phyloP scores from a whole-genome alignment of 2,329 filamentous ascomycete genomes.

The Thielaviopsis populi region DNA sequence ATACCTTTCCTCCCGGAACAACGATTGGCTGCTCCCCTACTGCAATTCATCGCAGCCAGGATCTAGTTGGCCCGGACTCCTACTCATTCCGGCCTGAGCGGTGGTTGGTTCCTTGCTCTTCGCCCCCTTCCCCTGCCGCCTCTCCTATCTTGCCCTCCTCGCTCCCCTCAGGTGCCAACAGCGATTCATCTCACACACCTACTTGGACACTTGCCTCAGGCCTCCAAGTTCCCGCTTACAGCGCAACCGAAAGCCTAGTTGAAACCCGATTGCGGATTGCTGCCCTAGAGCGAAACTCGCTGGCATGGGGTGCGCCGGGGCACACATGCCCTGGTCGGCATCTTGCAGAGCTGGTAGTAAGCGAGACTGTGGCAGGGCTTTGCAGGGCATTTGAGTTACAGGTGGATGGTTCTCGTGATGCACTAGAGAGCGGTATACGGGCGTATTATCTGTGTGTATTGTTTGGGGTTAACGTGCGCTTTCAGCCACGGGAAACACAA shows the following conservation, averaged over 20 bases:
- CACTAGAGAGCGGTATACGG: neutral
- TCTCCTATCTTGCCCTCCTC: neutral
- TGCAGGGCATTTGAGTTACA: constrained; percentile 29
- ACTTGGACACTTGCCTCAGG: constrained; percentile 6
- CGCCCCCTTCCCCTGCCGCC: neutral
- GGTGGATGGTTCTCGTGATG: constrained; percentile 25
- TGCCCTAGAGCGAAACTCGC: constrained; percentile 28
- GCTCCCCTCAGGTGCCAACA: neutral
- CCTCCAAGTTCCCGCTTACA: constrained; percentile 3
- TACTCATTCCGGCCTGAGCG: constrained; percentile 31
- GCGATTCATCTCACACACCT: neutral
- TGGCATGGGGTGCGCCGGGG: constrained; percentile 38
- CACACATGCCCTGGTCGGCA: constrained; percentile 36
- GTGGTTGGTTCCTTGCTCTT: constrained; percentile 26
- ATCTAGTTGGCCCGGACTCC: constrained; percentile 35
- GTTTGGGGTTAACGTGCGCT: constrained; percentile 8
- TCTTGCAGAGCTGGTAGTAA: constrained; percentile 36
- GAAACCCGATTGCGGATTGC: constrained; percentile 25
- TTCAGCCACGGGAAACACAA: neutral
- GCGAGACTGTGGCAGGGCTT: constrained; percentile 30
- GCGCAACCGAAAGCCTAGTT: constrained; percentile 16
- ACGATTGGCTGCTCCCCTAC: constrained; percentile 37
- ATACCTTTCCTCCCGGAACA: constrained; percentile 30
- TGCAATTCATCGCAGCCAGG: constrained; percentile 34
- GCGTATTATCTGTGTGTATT: constrained; percentile 16